Evolutionary conservation across 2,329 filamentous ascomycete species (phyloP), one percentile per base, ranked within the genome.

Genomic region (Monilinia aucupariae): DNA sequence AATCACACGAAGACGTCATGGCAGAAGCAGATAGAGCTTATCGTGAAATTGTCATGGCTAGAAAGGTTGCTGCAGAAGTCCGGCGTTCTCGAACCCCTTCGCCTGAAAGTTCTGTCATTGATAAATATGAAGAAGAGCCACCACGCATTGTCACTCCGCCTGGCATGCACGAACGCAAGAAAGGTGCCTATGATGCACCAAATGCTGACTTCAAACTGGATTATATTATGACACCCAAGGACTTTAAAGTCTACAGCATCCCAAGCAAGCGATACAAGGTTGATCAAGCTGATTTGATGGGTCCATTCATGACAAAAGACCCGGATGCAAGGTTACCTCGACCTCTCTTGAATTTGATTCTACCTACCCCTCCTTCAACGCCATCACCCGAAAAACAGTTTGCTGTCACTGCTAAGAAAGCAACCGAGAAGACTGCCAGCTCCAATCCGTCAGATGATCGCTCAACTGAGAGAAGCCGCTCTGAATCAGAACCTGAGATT

Each of bases 131-230:
- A 4, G 62, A 64, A 17, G 71, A 74, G 52, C 74, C 74, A 2
- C 70, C 78, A 52, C 76, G 77, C 55, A 82, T 86, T 63, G 78
- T 82, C 59, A 82, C 82, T 2, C 83, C 84, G 13, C 83, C 83
- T 25, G 78, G 79, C 63, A 79, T 80, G 76, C 70, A 74, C 61
- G 77, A 80, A 39, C 74, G 77, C 6, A 77, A 71, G 63, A 81
- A 80, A 73, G 80, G 78, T 61, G 79, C 74, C 10, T 88, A 82
- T 63, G 82, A 81, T 66, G 81, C 74, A 9, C 85, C 85, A 2
- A 78, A 88, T 69, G 85, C 85, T n/a, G 85, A 88, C 71, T 84
- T 87, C 60, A 78, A 76, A 59, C 81, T 86, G 64, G 85, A 87
- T 70, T 81, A 85, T 68, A 74, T 82, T 64, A 78, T 87, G 65